A percentile compares a stretch with the other conserved stretches of the same genome.
These are phyloP conservation scores for Podila epigama DNA, from an alignment of 192 early-diverging fungal genomes.

Conservation along the genomic window DNA sequence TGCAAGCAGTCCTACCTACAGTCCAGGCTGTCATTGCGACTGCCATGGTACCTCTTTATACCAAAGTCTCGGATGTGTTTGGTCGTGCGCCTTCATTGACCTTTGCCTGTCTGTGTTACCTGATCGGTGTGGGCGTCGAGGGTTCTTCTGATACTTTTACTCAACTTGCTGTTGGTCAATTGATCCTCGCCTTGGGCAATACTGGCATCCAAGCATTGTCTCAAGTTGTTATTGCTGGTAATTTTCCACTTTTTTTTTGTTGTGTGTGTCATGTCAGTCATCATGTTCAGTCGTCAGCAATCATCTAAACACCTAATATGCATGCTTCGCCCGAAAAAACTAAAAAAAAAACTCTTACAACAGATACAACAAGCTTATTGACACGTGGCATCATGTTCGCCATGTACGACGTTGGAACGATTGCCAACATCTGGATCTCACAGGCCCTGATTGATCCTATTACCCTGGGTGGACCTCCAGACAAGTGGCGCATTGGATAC, in stretches of 20 bases:
- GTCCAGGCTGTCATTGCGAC: neutral
- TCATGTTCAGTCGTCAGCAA: too few species aligned
- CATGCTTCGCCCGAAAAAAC: too few species aligned
- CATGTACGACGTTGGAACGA: neutral
- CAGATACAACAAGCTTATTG: neutral
- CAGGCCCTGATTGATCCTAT: neutral
- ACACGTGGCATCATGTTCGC: neutral
- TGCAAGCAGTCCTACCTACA: neutral
- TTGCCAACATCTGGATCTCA: slow-evolving; percentile 1
- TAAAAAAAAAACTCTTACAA: too few species aligned
- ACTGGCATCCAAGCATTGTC: neutral
- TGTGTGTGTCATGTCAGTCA: too few species aligned
- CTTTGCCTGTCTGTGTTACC: neutral
- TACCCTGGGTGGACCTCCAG: neutral
- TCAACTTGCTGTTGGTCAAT: neutral
- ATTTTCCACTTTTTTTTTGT: neutral
- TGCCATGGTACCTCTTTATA: neutral
- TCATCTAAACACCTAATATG: neutral
- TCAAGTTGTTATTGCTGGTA: slow-evolving; percentile 4
- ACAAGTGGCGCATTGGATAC: slow-evolving; percentile 3
- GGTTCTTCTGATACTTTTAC: neutral
- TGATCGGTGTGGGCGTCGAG: neutral
- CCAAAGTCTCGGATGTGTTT: slow-evolving; percentile 1
- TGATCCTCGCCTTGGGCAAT: neutral
- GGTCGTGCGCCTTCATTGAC: neutral